phyloP scores from a whole-genome alignment of 805 yeast genomes.

The Kluyveromyces lactis region DNA sequence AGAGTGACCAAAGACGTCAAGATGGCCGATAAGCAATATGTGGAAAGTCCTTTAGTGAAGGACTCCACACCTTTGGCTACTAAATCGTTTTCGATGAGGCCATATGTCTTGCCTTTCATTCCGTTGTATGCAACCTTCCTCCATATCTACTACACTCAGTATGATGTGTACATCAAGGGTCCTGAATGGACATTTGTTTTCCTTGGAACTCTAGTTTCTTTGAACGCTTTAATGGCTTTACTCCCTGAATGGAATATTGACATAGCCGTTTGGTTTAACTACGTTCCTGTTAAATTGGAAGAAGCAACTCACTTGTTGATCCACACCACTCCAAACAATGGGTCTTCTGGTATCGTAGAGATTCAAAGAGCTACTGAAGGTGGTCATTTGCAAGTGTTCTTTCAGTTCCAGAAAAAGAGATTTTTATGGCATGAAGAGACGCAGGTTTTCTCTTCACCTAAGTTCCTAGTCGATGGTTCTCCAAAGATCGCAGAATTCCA shows the following conservation, averaged over 20 bases:
- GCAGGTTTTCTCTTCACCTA: conserved; percentile 69
- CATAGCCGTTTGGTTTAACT: conserved; percentile 63
- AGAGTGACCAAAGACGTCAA: background rate
- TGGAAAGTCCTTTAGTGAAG: conserved; percentile 63
- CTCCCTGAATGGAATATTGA: conserved; percentile 91
- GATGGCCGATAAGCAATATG: conserved; percentile 23
- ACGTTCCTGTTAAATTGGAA: conserved; percentile 41
- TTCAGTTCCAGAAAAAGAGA: conserved; percentile 86
- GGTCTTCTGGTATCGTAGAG: conserved; percentile 70
- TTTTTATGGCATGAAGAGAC: conserved; percentile 56
- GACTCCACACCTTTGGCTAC: conserved; percentile 71
- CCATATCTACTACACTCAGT: conserved; percentile 55
- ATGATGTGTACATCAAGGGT: conserved; percentile 78
- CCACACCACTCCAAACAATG: conserved; percentile 77
- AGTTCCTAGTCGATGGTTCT: conserved; percentile 49
- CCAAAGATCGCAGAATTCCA: conserved; percentile 55
- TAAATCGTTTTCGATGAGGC: conserved; percentile 48
- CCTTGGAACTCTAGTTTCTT: conserved; percentile 60
- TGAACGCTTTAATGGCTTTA: conserved; percentile 71
- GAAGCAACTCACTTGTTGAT: conserved; percentile 70
- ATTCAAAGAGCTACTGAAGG: conserved; percentile 48
- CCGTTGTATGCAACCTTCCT: conserved; percentile 67
- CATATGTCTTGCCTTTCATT: conserved; percentile 78
- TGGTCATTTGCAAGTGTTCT: conserved; percentile 57
- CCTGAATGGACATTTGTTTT: conserved; percentile 95